Evolutionary conservation across 2,329 filamentous ascomycete species (phyloP).

Genomic region (Cladosporium colombiae): DNA sequence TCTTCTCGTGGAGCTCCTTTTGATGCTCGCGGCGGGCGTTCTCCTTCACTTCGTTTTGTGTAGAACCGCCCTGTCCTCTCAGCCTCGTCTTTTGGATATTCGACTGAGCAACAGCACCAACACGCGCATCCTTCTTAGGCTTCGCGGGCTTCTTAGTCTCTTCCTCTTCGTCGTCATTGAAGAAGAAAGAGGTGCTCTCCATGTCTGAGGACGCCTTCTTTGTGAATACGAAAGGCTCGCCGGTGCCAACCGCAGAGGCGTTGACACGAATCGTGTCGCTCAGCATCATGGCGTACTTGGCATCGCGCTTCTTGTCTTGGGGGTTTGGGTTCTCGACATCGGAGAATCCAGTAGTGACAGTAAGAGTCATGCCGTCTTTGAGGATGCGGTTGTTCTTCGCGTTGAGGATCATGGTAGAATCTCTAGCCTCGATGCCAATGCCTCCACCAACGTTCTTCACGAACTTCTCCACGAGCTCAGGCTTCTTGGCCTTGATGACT

Average conservation of each 20-base stretch:
- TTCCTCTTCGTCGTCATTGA: slow-evolving; percentile 96
- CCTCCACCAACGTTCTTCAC: slow-evolving; percentile 88
- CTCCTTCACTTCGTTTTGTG: slow-evolving; percentile 87
- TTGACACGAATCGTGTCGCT: slow-evolving; percentile 93
- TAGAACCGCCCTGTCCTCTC: slow-evolving; percentile 84
- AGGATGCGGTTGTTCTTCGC: slow-evolving; percentile 79
- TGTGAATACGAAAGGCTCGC: slow-evolving; percentile 86
- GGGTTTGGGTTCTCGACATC: slow-evolving; percentile 85
- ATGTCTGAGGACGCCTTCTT: slow-evolving; percentile 88
- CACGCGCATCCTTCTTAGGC: slow-evolving; percentile 78
- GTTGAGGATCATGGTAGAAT: slow-evolving; percentile 79
- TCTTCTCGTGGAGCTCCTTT: slow-evolving; percentile 82
- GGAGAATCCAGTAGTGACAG: slow-evolving; percentile 83
- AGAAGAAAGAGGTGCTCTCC: slow-evolving; percentile 97
- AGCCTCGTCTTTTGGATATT: slow-evolving; percentile 95
- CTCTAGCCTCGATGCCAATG: slow-evolving; percentile 88
- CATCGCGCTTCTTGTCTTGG: slow-evolving; percentile 81
- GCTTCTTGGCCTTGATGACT: slow-evolving; percentile 84
- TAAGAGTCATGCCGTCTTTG: slow-evolving; percentile 96
- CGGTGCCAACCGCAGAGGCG: slow-evolving; percentile 59
- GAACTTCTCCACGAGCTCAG: slow-evolving; percentile 93
- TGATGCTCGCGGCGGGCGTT: slow-evolving; percentile 87
- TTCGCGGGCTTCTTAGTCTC: slow-evolving; percentile 82
- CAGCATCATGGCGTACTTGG: slow-evolving; percentile 83
- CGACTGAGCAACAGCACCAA: slow-evolving; percentile 85